A percentile compares a stretch with the other conserved stretches of the same genome.
Conservation (phyloP, 2,329 filamentous ascomycete species). For the Penicillium brevicompactum region DNA sequence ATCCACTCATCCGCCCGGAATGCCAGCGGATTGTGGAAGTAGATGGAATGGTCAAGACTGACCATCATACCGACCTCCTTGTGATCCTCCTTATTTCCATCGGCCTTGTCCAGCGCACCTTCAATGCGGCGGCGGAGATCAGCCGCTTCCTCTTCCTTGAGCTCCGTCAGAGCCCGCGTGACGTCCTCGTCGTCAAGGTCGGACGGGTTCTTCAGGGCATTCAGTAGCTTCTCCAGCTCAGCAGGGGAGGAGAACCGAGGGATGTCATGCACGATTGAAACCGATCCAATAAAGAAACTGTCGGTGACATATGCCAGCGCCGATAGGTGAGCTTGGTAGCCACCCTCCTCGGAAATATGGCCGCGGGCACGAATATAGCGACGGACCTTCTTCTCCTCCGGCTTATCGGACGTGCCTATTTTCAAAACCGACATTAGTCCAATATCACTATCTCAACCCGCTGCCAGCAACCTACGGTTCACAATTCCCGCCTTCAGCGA, state of each 20-base stretch:
- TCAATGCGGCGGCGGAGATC: constrained; percentile 41
- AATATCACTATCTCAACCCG: no score
- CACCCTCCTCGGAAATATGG: constrained; percentile 70
- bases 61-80: constrained; percentile 54
- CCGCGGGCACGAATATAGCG: constrained; percentile 59
- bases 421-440: constrained; percentile 2
- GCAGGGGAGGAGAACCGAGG: constrained; percentile 68
- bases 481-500: constrained; percentile 59
- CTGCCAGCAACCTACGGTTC: constrained; percentile 47
- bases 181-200: constrained; percentile 47
- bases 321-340: constrained; percentile 77
- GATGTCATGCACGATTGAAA: constrained; percentile 76
- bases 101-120: constrained; percentile 34
- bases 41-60: constrained; percentile 54
- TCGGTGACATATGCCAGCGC: constrained; percentile 94
- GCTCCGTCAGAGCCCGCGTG: constrained; percentile 41
- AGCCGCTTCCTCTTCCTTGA: constrained; percentile 45
- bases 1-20: constrained; percentile 56
- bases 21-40: constrained; percentile 52
- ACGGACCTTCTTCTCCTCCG: constrained; percentile 68
- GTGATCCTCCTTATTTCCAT: constrained; percentile 27
- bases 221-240: constrained; percentile 43
- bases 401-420: constrained; percentile 49
- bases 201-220: constrained; percentile 45
- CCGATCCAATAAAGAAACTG: constrained; percentile 88